Conservation (phyloP, 768 basidiomycete genomes). For the Hericium rajendrae region DNA sequence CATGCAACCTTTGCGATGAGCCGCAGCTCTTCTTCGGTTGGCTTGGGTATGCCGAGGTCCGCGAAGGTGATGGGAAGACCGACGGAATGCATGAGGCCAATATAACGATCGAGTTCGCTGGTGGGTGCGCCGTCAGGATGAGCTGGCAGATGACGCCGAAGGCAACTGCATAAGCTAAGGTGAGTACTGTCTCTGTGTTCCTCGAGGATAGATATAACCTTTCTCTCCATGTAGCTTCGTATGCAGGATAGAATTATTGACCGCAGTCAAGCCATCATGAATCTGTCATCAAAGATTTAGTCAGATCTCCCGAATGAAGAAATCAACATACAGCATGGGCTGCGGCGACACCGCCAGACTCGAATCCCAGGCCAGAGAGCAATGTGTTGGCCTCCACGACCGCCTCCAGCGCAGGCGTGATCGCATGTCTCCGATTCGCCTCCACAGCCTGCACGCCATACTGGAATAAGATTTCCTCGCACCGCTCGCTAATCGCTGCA, state of each 20-base stretch:
- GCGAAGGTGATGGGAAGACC: conserved; percentile 21
- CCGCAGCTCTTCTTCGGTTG: conserved; percentile 20
- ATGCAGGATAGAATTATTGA: background rate
- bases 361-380: conserved; percentile 22
- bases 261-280: background rate
- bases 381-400: conserved; percentile 25
- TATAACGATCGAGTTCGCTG: conserved; percentile 20
- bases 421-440: conserved; percentile 19
- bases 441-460: conserved; percentile 22
- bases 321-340: conserved; percentile 19
- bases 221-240: background rate
- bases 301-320: too few relatives aligned
- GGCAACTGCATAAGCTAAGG: conserved; percentile 14
- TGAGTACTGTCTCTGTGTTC: background rate
- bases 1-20: conserved; percentile 20
- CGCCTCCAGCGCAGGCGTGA: conserved; percentile 23
- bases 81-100: conserved; percentile 22
- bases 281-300: background rate
- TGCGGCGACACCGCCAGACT: conserved; percentile 24
- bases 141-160: conserved; percentile 23
- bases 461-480: conserved; percentile 25
- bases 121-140: conserved; percentile 17
- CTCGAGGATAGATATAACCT: background rate
- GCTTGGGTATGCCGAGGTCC: conserved; percentile 20
- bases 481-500: conserved; percentile 19